These are phyloP conservation scores for Chaetomium sp. DNA, from an alignment of 2,329 filamentous ascomycete species.

Conservation along the genomic window DNA sequence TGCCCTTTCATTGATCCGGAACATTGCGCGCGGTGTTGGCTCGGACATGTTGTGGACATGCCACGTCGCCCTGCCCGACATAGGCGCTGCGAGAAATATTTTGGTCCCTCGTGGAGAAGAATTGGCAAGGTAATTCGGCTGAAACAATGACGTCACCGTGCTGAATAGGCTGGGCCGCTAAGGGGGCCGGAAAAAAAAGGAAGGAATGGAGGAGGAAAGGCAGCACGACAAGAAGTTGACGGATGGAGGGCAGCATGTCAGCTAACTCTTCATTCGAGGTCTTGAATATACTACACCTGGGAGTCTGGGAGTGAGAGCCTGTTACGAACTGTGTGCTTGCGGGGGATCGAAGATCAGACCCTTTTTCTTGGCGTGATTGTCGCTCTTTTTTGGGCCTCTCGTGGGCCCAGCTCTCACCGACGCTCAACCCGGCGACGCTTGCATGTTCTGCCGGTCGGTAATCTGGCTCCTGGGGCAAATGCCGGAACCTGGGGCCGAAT, in stretches of 20 bases:
- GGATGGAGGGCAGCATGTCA: background rate
- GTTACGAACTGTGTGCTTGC: background rate
- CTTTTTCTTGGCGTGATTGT: conserved; percentile 10
- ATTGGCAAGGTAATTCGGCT: conserved; percentile 13
- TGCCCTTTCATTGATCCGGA: conserved; percentile 4
- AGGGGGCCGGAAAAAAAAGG: background rate
- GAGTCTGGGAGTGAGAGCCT: too few species aligned
- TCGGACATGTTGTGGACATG: conserved; percentile 5
- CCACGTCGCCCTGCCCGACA: conserved; percentile 20
- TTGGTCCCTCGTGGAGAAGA: conserved; percentile 13
- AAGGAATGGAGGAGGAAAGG: background rate
- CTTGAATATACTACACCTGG: too few species aligned
- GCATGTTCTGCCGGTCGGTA: background rate
- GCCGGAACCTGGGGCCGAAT: background rate
- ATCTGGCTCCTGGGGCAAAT: background rate
- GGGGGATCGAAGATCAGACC: conserved; percentile 3
- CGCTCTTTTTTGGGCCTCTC: background rate
- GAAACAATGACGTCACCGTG: conserved; percentile 29
- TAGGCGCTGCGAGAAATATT: background rate
- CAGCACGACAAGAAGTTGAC: background rate
- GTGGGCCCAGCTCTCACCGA: background rate
- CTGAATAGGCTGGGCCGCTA: conserved; percentile 7
- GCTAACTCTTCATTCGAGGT: background rate
- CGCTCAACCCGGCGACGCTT: background rate
- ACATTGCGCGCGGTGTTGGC: background rate